These are phyloP conservation scores for Geotrichum carabidarum DNA, from an alignment of 1,139 yeast genomes.

Conservation along the genomic window DNA sequence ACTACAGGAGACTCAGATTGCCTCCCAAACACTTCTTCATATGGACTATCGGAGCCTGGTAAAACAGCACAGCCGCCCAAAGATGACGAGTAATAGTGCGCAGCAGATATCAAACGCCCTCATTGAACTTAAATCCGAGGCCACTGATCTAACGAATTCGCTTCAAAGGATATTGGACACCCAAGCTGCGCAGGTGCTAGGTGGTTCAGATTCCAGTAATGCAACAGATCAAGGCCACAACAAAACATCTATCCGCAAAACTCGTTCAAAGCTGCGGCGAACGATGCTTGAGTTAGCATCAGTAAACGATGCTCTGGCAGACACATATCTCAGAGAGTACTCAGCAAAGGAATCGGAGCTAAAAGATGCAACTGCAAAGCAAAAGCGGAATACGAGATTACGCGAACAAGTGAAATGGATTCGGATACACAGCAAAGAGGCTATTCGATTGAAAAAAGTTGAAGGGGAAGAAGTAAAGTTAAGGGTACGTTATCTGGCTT, in stretches of 20 bases:
- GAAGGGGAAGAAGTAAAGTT: constrained; percentile 8
- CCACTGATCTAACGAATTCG: neutral
- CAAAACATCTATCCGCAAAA: constrained; percentile 1
- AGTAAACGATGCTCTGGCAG: constrained; percentile 12
- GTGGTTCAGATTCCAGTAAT: neutral
- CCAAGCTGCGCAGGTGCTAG: neutral
- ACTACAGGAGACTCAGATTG: too few relatives aligned
- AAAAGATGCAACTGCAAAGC: neutral
- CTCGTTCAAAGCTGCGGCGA: constrained; percentile 1
- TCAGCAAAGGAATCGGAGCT: neutral
- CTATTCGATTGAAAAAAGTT: constrained; percentile 10
- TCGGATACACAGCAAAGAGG: constrained; percentile 19
- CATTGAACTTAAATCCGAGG: neutral
- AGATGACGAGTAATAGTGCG: too few relatives aligned
- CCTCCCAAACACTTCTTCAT: too few relatives aligned
- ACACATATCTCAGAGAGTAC: constrained; percentile 5
- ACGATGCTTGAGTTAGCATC: constrained; percentile 11
- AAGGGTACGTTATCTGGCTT: constrained; percentile 10
- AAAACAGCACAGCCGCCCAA: too few relatives aligned
- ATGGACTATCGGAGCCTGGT: too few relatives aligned
- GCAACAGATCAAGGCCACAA: neutral
- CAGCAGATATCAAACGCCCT: neutral
- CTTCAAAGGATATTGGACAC: constrained; percentile 1
- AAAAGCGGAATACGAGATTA: constrained; percentile 9
- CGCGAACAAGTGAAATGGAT: constrained; percentile 18